Evolutionary conservation across 768 basidiomycete genomes (phyloP).

Genomic region (Cyclocybe cylindracea): DNA sequence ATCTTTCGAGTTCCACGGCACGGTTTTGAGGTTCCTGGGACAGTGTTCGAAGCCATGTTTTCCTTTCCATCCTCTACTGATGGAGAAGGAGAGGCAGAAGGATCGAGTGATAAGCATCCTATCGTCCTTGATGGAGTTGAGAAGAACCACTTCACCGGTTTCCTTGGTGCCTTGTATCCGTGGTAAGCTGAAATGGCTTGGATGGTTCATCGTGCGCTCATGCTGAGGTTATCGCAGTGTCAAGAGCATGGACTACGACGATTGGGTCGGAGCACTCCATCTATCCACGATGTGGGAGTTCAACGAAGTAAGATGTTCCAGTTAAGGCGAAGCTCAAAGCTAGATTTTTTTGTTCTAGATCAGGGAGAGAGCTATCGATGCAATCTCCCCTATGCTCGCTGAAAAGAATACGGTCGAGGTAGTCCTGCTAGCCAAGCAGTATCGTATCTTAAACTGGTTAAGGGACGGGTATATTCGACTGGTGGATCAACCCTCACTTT

Average conservation of each 20-base stretch:
- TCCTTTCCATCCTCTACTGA: conserved; percentile 1
- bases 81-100: background rate
- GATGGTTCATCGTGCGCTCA: background rate
- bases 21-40: too few relatives aligned
- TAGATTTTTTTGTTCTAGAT: too few relatives aligned
- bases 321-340: too few relatives aligned
- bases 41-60: background rate
- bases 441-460: too few relatives aligned
- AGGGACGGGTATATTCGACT: too few relatives aligned
- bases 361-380: too few relatives aligned
- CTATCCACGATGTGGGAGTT: conserved; percentile 10
- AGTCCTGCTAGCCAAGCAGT: too few relatives aligned
- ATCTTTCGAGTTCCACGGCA: too few relatives aligned
- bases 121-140: conserved; percentile 1
- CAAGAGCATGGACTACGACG: conserved; percentile 2
- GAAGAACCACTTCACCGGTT: background rate
- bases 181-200: background rate
- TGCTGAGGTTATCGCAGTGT: background rate
- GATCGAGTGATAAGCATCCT: background rate
- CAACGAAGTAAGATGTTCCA: background rate
- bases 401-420: too few relatives aligned
- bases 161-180: conserved; percentile 6
- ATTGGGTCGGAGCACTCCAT: conserved; percentile 6
- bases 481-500: too few relatives aligned
- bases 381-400: too few relatives aligned